phyloP scores from a whole-genome alignment of 1,284 basidiomycete species.

The Marasmius tenuissimus region DNA sequence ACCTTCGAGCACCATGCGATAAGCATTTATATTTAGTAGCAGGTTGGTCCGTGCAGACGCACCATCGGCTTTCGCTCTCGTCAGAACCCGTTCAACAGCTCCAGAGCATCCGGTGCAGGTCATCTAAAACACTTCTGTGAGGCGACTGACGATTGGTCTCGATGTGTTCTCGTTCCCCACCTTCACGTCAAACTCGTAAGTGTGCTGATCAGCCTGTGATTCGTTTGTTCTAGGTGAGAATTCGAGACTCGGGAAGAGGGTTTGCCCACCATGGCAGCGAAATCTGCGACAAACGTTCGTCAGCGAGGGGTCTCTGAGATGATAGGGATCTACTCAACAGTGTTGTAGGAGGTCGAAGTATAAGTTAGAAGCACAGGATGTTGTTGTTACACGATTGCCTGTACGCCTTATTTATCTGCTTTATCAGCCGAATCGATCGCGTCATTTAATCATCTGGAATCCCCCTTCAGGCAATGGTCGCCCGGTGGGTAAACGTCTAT shows the following conservation, averaged over 20 bases:
- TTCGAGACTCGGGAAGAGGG: background rate
- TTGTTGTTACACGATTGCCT: background rate
- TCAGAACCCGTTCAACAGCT: conserved; percentile 72
- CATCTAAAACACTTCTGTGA: conserved; percentile 53
- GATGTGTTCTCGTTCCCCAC: conserved; percentile 22
- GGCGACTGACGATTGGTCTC: background rate
- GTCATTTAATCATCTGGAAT: background rate
- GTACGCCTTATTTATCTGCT: background rate
- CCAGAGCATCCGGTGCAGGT: conserved; percentile 81
- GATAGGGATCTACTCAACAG: background rate
- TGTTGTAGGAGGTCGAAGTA: background rate
- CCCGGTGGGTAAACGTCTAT: background rate
- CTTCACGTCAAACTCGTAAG: conserved; percentile 64
- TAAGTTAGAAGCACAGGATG: background rate
- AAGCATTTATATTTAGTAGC: background rate
- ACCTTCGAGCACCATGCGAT: conserved; percentile 32
- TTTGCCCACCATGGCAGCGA: background rate
- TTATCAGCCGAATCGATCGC: conserved; percentile 3
- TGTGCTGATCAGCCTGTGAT: conserved; percentile 33
- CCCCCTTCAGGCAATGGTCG: background rate
- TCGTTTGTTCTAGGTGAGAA: background rate
- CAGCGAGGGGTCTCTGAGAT: background rate
- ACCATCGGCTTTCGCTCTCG: conserved; percentile 71
- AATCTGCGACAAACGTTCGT: background rate
- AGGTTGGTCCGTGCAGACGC: conserved; percentile 14